Base-by-base conservation (phyloP, 2,329 filamentous ascomycete genomes). In the Botrytis deweyae region DNA sequence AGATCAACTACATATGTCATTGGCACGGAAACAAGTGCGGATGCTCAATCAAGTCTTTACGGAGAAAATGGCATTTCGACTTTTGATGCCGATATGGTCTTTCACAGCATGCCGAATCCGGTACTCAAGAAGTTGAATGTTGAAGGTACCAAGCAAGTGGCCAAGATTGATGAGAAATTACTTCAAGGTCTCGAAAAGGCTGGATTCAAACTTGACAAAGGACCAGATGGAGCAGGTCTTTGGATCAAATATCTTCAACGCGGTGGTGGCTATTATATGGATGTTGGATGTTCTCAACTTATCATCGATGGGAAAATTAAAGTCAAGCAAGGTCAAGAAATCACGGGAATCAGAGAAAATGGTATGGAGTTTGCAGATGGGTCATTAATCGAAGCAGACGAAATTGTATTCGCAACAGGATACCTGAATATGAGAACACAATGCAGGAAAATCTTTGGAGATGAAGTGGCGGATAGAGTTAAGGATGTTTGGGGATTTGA, bases 1-100 rank as follows among this genome's bases (percentile, higher is more conserved):
- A 86, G 91, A 16, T 89, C 87, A 1, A 87, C 86, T 14, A 93
- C 92, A 0, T 88, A 87, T 73, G 89, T 93, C 2, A 83, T 92
- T 0, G 87, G 88, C 0, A 88, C 88, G 18, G 81, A 85, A 18
- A 81, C 84, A 1, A 81, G 84, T 40, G 80, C 82, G 10, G 79
- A 84, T 0, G 80, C 82, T 10, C 80, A 87, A 72, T 83, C 84
- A 72, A 84, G 83, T 1, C 77, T 87, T 9, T 78, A 79, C 58
- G 76, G 78, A n/a, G 80, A 81, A 74, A 74, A 64, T 49, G 85
- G 87, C 0, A 91, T 90, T 0, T 87, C 88, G 0, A 86, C 87
- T 8, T 90, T 93, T 42, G 91, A 93, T 63, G 88, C 89, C 0
- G 92, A 95, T 77, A 74, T 93, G 4, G 82, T 87, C 1, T 80